Evolutionary conservation across 192 early-diverging fungal species (phyloP).

Genomic region (Thamnidium elegans): DNA sequence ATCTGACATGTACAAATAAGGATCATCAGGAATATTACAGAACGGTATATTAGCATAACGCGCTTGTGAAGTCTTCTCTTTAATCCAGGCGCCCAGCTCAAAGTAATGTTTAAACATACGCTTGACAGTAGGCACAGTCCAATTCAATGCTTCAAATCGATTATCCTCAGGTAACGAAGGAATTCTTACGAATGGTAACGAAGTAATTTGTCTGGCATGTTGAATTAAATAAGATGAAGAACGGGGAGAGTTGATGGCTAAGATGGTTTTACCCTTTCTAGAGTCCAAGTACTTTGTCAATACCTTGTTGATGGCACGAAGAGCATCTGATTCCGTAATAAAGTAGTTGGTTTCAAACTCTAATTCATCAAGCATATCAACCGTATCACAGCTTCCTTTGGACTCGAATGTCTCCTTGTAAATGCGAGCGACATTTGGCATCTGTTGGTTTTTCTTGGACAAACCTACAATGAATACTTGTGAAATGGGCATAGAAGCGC

Average conservation of each 20-base stretch:
- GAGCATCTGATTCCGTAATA: conserved; percentile 47
- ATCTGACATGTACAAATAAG: conserved; percentile 79
- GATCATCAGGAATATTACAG: conserved; percentile 86
- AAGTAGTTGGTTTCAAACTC: conserved; percentile 51
- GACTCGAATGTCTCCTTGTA: conserved; percentile 40
- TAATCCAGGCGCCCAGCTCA: conserved; percentile 68
- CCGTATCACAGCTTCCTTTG: neutral
- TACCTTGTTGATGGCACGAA: conserved; percentile 55
- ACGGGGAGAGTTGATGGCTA: conserved; percentile 70
- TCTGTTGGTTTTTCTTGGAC: conserved; percentile 50
- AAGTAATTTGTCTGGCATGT: conserved; percentile 49
- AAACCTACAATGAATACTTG: conserved; percentile 78
- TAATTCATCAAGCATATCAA: conserved; percentile 51
- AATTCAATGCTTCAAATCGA: conserved; percentile 75
- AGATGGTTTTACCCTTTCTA: conserved; percentile 61
- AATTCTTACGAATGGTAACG: conserved; percentile 71
- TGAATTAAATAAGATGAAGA: conserved; percentile 28
- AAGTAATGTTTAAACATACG: conserved; percentile 80
- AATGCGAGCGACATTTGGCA: conserved; percentile 69
- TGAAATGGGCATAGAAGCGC: conserved; percentile 52
- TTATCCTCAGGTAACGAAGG: conserved; percentile 71
- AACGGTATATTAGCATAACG: conserved; percentile 85
- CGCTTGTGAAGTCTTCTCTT: conserved; percentile 68
- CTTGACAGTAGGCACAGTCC: conserved; percentile 70
- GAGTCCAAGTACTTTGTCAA: conserved; percentile 62